These are phyloP conservation scores for Hemerocallis citrina DNA, from an alignment of 106 monocot genomes.

Conservation along the genomic window DNA sequence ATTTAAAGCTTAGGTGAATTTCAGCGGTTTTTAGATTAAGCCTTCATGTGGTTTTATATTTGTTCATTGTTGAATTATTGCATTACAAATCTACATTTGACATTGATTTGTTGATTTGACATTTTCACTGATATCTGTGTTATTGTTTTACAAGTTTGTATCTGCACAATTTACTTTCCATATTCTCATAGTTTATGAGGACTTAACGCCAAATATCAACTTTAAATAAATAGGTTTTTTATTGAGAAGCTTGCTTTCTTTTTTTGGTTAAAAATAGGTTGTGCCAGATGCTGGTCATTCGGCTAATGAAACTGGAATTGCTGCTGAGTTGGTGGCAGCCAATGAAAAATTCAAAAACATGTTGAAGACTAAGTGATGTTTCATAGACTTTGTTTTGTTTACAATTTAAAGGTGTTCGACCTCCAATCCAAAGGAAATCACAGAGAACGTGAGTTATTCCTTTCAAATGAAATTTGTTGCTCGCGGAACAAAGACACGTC, in stretches of 20 bases:
- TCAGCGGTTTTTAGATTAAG: too few species aligned
- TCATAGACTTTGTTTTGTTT: slow-evolving; percentile 3
- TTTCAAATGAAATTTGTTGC: neutral
- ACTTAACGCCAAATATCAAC: too few species aligned
- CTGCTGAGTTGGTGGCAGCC: slow-evolving; percentile 80
- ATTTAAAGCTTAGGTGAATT: too few species aligned
- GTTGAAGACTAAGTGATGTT: slow-evolving; percentile 14
- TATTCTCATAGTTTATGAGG: too few species aligned
- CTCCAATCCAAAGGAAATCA: neutral
- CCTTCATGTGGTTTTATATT: too few species aligned
- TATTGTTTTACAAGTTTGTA: too few species aligned
- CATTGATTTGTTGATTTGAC: too few species aligned
- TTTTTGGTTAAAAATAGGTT: slow-evolving; percentile 34
- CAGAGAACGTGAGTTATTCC: neutral
- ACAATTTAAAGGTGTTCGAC: neutral
- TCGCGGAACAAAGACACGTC: neutral
- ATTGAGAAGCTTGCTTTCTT: neutral
- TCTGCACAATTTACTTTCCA: too few species aligned
- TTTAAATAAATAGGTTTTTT: too few species aligned
- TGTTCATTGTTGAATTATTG: too few species aligned
- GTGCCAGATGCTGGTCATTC: slow-evolving; percentile 93
- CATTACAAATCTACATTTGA: too few species aligned
- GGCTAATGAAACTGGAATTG: slow-evolving; percentile 78
- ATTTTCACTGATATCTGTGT: too few species aligned
- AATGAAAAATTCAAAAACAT: slow-evolving; percentile 69